A percentile compares a stretch with the other conserved stretches of the same genome.
These are phyloP conservation scores for Sphaerobolus stellatus DNA, from an alignment of 1,284 basidiomycete species.

Conservation along the genomic window DNA sequence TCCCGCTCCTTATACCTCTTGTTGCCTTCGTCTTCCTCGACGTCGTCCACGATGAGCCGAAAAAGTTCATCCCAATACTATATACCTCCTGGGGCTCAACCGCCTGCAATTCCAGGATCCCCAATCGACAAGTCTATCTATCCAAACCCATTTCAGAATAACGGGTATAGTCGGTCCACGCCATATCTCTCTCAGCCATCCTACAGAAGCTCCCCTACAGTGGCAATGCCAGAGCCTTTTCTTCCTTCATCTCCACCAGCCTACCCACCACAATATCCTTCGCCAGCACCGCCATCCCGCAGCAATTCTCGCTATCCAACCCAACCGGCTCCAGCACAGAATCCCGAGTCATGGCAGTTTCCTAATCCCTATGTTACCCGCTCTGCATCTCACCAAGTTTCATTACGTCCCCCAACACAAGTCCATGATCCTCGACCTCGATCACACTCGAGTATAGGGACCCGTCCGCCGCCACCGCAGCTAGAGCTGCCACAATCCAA, in stretches of 20 bases:
- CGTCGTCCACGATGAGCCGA: too few relatives aligned
- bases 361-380: constrained; percentile 55
- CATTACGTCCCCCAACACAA: constrained; percentile 28
- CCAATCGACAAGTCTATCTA: not conserved
- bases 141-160: too few relatives aligned
- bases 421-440: constrained; percentile 19
- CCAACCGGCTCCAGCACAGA: constrained; percentile 25
- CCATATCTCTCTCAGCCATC: not conserved
- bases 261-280: not conserved
- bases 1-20: too few relatives aligned
- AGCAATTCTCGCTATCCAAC: not conserved
- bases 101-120: not conserved
- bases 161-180: too few relatives aligned
- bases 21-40: too few relatives aligned
- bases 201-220: not conserved
- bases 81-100: not conserved
- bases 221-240: constrained; percentile 3
- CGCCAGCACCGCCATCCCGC: not conserved
- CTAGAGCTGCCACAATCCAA: constrained; percentile 37
- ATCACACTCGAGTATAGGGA: constrained; percentile 25
- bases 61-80: too few relatives aligned
- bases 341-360: constrained; percentile 35
- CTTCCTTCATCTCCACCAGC: not conserved
- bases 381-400: constrained; percentile 43
- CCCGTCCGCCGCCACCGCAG: constrained; percentile 33